These are phyloP conservation scores for Nepenthes alata DNA, from an alignment of 179 eudicot species.

Conservation along the genomic window DNA sequence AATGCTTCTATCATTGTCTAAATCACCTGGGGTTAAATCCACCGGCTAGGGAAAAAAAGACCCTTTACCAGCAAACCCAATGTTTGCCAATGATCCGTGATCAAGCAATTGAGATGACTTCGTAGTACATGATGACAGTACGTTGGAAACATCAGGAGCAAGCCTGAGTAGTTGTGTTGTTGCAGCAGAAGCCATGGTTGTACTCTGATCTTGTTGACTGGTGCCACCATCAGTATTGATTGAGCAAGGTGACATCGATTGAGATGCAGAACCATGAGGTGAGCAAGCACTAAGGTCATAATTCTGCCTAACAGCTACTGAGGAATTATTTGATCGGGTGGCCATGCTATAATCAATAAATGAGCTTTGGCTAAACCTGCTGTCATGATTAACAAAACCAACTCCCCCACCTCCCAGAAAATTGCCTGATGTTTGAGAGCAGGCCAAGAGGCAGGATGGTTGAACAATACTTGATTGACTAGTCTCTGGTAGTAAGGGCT, in stretches of 20 bases:
- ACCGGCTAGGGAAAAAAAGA: constrained; percentile 31
- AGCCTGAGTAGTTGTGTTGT: constrained; percentile 11
- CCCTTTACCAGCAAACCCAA: constrained; percentile 26
- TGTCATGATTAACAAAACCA: constrained; percentile 20
- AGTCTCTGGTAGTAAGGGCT: constrained; percentile 16
- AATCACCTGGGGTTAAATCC: constrained; percentile 14
- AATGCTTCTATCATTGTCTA: constrained; percentile 13
- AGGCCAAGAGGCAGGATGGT: constrained; percentile 44
- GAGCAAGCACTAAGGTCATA: constrained; percentile 13
- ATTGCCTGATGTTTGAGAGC: constrained; percentile 23
- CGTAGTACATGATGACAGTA: constrained; percentile 17
- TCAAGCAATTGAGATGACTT: constrained; percentile 16
- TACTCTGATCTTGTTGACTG: constrained; percentile 15
- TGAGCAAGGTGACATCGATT: constrained; percentile 19
- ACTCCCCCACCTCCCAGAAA: constrained; percentile 15
- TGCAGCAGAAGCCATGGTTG: constrained; percentile 7
- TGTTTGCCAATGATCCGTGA: constrained; percentile 20
- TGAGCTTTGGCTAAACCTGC: constrained; percentile 18
- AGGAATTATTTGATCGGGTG: constrained; percentile 21
- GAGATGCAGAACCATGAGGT: constrained; percentile 13
- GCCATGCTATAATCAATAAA: constrained; percentile 13
- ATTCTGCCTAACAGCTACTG: constrained; percentile 15
- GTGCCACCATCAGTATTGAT: constrained; percentile 12
- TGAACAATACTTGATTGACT: constrained; percentile 32
- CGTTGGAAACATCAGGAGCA: not conserved